A percentile compares a stretch with the other conserved stretches of the same genome.
Conservation (phyloP, 352 stramenopile genomes). For the Phytophthora ohioensis region DNA sequence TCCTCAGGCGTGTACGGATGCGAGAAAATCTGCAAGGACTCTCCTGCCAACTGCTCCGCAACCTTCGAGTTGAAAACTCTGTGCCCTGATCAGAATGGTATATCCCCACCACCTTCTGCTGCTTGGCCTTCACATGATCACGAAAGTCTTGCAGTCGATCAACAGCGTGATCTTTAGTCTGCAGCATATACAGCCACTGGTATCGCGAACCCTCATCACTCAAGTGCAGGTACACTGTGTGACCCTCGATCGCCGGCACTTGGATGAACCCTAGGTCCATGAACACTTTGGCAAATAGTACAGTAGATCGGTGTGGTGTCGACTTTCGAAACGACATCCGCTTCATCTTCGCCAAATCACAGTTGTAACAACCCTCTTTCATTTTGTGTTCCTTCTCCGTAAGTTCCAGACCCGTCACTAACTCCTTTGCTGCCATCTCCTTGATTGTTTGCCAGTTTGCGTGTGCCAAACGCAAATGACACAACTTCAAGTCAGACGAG, state of each 20-base stretch:
- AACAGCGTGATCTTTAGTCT: slow-evolving; percentile 18
- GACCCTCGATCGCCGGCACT: background rate
- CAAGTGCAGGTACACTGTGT: slow-evolving; percentile 20
- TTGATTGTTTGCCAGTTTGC: slow-evolving; percentile 17
- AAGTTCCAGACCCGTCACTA: background rate
- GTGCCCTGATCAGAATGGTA: slow-evolving; percentile 18
- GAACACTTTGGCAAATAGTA: slow-evolving; percentile 8
- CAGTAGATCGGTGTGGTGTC: background rate
- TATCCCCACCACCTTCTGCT: background rate
- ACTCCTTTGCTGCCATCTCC: slow-evolving; percentile 5
- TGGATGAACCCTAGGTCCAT: slow-evolving; percentile 17
- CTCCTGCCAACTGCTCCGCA: background rate
- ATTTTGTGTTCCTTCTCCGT: background rate
- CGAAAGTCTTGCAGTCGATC: slow-evolving; percentile 4
- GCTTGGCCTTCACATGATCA: background rate
- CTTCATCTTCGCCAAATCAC: slow-evolving; percentile 14
- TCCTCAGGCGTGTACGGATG: slow-evolving; percentile 8
- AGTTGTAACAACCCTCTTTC: slow-evolving; percentile 6
- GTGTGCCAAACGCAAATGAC: slow-evolving; percentile 11
- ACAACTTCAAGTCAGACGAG: background rate
- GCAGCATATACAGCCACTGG: slow-evolving; percentile 13
- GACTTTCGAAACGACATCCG: slow-evolving; percentile 2
- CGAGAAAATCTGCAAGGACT: slow-evolving; percentile 21
- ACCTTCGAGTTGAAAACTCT: background rate
- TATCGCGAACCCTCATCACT: slow-evolving; percentile 20